Conservation (phyloP, 2,329 filamentous ascomycete genomes). For the Alternaria solani region DNA sequence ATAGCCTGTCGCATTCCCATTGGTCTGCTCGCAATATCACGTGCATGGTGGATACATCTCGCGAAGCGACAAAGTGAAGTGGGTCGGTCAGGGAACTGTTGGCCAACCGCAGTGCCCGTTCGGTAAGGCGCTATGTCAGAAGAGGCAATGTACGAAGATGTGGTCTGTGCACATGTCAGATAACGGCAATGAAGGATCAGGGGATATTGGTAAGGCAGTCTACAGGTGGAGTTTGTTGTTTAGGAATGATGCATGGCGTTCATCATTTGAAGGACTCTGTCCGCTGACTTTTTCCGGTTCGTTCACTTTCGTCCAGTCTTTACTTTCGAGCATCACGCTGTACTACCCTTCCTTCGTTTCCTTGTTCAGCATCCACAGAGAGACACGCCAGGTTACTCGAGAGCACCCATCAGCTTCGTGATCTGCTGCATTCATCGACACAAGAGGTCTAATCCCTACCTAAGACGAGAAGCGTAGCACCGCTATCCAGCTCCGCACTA, state of each 20-base stretch:
- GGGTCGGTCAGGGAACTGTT: neutral
- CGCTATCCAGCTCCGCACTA: no score
- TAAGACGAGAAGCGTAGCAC: neutral
- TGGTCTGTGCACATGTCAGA: constrained; percentile 1
- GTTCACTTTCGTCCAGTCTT: neutral
- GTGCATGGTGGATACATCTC: neutral
- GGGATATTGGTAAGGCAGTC: neutral
- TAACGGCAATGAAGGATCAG: constrained; percentile 1
- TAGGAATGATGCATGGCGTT: neutral
- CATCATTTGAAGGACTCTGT: neutral
- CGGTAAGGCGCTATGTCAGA: constrained; percentile 15
- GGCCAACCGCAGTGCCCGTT: constrained; percentile 10
- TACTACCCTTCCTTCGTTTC: neutral
- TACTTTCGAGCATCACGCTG: neutral
- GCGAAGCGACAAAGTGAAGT: neutral
- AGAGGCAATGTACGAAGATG: constrained; percentile 25
- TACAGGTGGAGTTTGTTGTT: neutral
- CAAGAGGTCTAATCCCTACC: neutral
- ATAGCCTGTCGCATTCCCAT: neutral
- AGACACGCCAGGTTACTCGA: neutral
- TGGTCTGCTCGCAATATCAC: constrained; percentile 19
- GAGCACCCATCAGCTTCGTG: neutral
- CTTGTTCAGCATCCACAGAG: neutral
- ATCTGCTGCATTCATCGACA: neutral
- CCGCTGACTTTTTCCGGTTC: neutral